Evolutionary conservation across 192 early-diverging fungal species (phyloP).

Genomic region (Rhizophagus prolifer): DNA sequence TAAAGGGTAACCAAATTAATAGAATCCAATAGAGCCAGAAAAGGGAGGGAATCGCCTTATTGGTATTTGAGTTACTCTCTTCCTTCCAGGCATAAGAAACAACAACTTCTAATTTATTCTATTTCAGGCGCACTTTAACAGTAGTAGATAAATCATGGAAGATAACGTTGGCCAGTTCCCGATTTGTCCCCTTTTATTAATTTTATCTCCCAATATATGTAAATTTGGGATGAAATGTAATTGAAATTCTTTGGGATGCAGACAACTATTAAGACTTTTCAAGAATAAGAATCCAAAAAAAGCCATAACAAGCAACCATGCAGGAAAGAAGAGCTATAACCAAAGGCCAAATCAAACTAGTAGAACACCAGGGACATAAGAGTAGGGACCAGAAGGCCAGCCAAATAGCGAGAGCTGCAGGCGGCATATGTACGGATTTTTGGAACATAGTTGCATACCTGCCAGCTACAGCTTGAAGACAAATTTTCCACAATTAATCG

Average conservation of each 20-base stretch:
- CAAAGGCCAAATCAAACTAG: slow-evolving; percentile 22
- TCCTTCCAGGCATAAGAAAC: slow-evolving; percentile 24
- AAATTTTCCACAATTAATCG: slow-evolving; percentile 80
- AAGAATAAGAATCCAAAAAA: slow-evolving; percentile 20
- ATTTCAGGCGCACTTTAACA: neutral
- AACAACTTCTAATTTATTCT: neutral
- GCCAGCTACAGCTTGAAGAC: slow-evolving; percentile 81
- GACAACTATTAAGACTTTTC: slow-evolving; percentile 3
- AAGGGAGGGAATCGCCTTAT: slow-evolving; percentile 9
- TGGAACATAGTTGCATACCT: slow-evolving; percentile 59
- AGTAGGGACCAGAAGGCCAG: slow-evolving; percentile 31
- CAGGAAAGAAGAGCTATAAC: slow-evolving; percentile 27
- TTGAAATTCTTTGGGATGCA: neutral
- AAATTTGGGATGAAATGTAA: neutral
- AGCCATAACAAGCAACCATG: slow-evolving; percentile 12
- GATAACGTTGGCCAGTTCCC: neutral
- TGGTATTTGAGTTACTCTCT: slow-evolving; percentile 20
- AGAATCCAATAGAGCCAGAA: slow-evolving; percentile 9
- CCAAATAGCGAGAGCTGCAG: slow-evolving; percentile 31
- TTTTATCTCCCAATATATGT: neutral
- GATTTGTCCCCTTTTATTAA: neutral
- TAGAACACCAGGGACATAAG: slow-evolving; percentile 23
- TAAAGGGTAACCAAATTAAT: slow-evolving; percentile 21
- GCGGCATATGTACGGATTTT: slow-evolving; percentile 32
- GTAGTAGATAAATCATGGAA: neutral